phyloP scores from a whole-genome alignment of 495 filamentous ascomycete genomes.

The Penicillium coffeae region DNA sequence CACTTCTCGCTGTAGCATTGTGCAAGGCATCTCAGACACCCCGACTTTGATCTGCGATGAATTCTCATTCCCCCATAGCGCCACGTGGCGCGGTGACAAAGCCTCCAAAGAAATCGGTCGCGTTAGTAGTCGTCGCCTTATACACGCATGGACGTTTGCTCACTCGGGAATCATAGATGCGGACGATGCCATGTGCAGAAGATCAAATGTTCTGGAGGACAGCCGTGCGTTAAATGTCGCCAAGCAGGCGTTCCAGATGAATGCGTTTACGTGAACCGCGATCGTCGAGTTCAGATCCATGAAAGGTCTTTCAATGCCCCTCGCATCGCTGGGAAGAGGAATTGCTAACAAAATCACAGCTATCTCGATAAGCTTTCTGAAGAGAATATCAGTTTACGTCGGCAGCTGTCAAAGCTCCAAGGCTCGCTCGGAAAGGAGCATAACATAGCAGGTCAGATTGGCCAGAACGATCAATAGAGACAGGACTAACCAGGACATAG shows the following conservation, averaged over 20 bases:
- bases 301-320: slow-evolving; percentile 21
- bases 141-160: neutral
- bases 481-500: too few species aligned
- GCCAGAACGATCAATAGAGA: too few species aligned
- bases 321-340: too few species aligned
- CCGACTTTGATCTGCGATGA: too few species aligned
- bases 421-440: too few species aligned
- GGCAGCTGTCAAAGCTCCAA: slow-evolving; percentile 15
- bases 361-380: slow-evolving; percentile 25
- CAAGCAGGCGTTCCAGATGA: slow-evolving; percentile 20
- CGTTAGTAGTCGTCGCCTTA: slow-evolving; percentile 12
- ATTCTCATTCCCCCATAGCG: too few species aligned
- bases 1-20: too few species aligned
- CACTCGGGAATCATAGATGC: slow-evolving; percentile 19
- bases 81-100: slow-evolving; percentile 9
- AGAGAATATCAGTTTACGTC: slow-evolving; percentile 22
- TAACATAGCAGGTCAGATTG: too few species aligned
- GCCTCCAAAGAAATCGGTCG: slow-evolving; percentile 25
- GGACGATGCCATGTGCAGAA: slow-evolving; percentile 34
- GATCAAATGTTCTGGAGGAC: slow-evolving; percentile 35
- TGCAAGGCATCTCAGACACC: too few species aligned
- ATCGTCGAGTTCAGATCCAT: slow-evolving; percentile 32
- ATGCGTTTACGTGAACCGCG: slow-evolving; percentile 31
- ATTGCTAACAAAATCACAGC: slow-evolving; percentile 11
- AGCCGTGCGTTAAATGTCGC: slow-evolving; percentile 31